Conservation (phyloP, 2,329 filamentous ascomycete species). For the Hysterium pulicare region DNA sequence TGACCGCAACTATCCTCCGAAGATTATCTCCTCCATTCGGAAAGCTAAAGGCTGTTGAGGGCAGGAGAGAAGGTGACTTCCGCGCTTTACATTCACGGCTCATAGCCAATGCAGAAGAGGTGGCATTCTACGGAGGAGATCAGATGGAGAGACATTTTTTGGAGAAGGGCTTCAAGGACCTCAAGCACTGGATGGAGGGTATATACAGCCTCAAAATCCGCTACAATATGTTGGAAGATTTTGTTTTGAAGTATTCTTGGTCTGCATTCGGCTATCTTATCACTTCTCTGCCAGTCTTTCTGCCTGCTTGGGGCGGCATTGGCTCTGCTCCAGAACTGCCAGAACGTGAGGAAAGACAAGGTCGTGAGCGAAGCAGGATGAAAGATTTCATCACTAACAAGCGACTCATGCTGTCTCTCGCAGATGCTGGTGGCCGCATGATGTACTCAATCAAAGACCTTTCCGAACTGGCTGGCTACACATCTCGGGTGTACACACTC, state of each 20-base stretch:
- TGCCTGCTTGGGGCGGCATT: conserved; percentile 88
- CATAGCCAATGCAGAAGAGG: conserved; percentile 95
- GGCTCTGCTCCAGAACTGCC: conserved; percentile 68
- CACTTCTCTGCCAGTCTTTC: conserved; percentile 87
- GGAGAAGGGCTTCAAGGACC: conserved; percentile 84
- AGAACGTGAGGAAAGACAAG: conserved; percentile 48
- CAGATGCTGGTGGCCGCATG: conserved; percentile 94
- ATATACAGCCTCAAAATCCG: conserved; percentile 97
- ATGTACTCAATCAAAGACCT: conserved; percentile 99
- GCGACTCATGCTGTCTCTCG: conserved; percentile 92
- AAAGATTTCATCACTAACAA: conserved; percentile 99
- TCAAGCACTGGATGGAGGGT: conserved; percentile 96
- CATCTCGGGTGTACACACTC: conserved; percentile 89
- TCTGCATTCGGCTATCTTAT: conserved; percentile 95
- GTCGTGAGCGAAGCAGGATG: conserved; percentile 81
- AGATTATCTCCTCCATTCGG: conserved; percentile 92
- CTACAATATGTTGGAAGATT: conserved; percentile 98
- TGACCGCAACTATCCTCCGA: conserved; percentile 85
- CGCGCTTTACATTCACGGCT: conserved; percentile 84
- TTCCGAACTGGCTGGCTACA: conserved; percentile 92
- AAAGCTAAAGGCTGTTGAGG: conserved; percentile 94
- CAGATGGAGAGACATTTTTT: conserved; percentile 93
- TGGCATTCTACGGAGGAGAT: conserved; percentile 94
- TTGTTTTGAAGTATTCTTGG: conserved; percentile 98
- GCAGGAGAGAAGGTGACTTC: conserved; percentile 92